These are phyloP conservation scores for Sclerospora graminicola DNA, from an alignment of 352 stramenopile species.

Conservation along the genomic window DNA sequence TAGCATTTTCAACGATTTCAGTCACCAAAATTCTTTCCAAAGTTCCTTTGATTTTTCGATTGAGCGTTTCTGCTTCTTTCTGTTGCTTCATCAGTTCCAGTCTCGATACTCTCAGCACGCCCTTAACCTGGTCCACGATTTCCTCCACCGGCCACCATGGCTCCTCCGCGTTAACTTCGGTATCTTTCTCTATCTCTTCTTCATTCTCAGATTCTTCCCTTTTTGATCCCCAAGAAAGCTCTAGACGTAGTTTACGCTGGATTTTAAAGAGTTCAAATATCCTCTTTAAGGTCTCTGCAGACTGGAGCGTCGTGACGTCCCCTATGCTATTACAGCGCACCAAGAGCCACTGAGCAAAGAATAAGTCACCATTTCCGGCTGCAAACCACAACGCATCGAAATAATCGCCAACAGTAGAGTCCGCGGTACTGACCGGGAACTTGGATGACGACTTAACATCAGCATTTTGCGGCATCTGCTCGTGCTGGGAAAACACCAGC, in stretches of 20 bases:
- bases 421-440: background rate
- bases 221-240: constrained; percentile 23
- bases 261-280: constrained; percentile 32
- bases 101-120: constrained; percentile 22
- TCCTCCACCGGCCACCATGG: constrained; percentile 16
- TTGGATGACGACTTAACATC: constrained; percentile 1
- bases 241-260: constrained; percentile 34
- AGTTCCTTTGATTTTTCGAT: constrained; percentile 14
- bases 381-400: constrained; percentile 35
- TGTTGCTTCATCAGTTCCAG: constrained; percentile 16
- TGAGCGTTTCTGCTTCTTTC: constrained; percentile 10
- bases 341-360: constrained; percentile 50
- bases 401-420: constrained; percentile 16
- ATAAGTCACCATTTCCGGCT: constrained; percentile 29
- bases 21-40: constrained; percentile 32
- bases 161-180: constrained; percentile 6
- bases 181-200: constrained; percentile 7
- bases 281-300: constrained; percentile 15
- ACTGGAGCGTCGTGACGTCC: constrained; percentile 25
- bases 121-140: constrained; percentile 25
- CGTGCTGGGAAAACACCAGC: constrained; percentile 3
- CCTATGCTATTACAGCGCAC: constrained; percentile 34
- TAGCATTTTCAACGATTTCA: constrained; percentile 56
- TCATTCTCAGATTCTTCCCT: constrained; percentile 4
- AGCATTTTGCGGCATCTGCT: constrained; percentile 14